Percentiles rank a stretch among this genome's conserved stretches.
Evolutionary conservation across 176 grass and related monocot genomes (phyloP).

Genomic region (Elaeis guineensis): DNA sequence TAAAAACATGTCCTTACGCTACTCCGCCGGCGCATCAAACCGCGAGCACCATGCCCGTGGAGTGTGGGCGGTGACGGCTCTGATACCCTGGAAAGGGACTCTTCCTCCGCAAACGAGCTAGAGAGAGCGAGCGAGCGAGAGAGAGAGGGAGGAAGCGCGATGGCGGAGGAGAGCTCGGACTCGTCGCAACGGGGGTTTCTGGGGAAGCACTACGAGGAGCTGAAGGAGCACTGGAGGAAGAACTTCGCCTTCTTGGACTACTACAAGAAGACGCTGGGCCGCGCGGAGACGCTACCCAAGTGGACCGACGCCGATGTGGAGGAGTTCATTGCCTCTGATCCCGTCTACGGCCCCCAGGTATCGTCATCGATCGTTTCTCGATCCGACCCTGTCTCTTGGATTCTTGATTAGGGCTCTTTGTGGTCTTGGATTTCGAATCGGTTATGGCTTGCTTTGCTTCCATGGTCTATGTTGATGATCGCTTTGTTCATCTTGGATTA

Average conservation of each 20-base stretch:
- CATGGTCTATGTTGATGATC: too few relatives aligned
- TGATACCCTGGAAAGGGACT: too few relatives aligned
- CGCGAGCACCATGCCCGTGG: too few relatives aligned
- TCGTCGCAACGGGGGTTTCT: slow-evolving; percentile 35
- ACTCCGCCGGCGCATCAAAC: too few relatives aligned
- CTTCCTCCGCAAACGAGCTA: neutral
- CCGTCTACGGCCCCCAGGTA: slow-evolving; percentile 86
- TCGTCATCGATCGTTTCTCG: neutral
- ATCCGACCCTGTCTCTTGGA: neutral
- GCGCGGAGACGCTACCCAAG: slow-evolving; percentile 65
- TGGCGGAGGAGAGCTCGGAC: slow-evolving; percentile 2
- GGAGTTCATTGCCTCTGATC: slow-evolving; percentile 79
- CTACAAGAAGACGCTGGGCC: slow-evolving; percentile 92
- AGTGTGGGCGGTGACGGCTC: too few relatives aligned
- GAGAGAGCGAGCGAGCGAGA: neutral
- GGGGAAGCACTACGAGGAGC: slow-evolving; percentile 61
- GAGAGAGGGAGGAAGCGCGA: neutral
- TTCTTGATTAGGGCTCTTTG: too few relatives aligned
- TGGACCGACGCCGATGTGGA: slow-evolving; percentile 83
- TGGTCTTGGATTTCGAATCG: too few relatives aligned
- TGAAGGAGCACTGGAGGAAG: slow-evolving; percentile 89
- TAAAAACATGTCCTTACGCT: too few relatives aligned
- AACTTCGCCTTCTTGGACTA: slow-evolving; percentile 91
- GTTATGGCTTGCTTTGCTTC: too few relatives aligned
- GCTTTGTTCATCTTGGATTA: too few relatives aligned